Conservation (phyloP, 768 basidiomycete species). For the Tulasnella sp. region DNA sequence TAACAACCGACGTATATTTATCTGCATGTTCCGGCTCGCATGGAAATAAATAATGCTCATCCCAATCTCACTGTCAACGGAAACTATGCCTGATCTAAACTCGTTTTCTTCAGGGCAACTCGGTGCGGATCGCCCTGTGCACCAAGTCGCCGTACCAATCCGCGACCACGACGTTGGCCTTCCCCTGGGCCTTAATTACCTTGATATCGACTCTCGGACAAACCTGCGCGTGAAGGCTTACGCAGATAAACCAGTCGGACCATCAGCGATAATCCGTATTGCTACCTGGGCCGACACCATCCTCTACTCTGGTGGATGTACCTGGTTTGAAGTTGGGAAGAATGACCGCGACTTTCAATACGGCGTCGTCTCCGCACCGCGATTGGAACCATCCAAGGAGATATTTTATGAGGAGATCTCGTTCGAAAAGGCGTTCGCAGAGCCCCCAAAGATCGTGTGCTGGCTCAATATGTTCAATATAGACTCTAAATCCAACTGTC, state of each 20-base stretch:
- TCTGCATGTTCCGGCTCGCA: too few relatives aligned
- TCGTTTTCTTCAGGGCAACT: too few relatives aligned
- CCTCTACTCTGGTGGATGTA: background rate
- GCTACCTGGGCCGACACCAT: background rate
- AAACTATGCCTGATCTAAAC: too few relatives aligned
- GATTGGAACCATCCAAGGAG: conserved; percentile 6
- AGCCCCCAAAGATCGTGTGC: conserved; percentile 14
- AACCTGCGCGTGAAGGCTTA: background rate
- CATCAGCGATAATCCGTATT: background rate
- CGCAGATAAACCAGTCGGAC: background rate
- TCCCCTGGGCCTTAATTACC: background rate
- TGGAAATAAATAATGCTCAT: too few relatives aligned
- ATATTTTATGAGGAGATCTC: conserved; percentile 4
- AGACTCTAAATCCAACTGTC: background rate
- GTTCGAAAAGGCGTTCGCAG: conserved; percentile 4
- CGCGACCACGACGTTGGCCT: background rate
- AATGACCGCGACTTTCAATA: background rate
- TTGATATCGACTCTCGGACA: background rate
- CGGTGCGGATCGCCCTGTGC: too few relatives aligned
- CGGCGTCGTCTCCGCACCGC: conserved; percentile 6
- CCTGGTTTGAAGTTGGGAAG: background rate
- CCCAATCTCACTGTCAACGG: too few relatives aligned
- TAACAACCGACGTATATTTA: too few relatives aligned
- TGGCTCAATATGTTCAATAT: conserved; percentile 6
- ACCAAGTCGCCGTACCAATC: too few relatives aligned